Evolutionary conservation across 2,329 filamentous ascomycete genomes (phyloP), one percentile per base, ranked within the genome.

Genomic region (Tolypocladium cylindrosporum): DNA sequence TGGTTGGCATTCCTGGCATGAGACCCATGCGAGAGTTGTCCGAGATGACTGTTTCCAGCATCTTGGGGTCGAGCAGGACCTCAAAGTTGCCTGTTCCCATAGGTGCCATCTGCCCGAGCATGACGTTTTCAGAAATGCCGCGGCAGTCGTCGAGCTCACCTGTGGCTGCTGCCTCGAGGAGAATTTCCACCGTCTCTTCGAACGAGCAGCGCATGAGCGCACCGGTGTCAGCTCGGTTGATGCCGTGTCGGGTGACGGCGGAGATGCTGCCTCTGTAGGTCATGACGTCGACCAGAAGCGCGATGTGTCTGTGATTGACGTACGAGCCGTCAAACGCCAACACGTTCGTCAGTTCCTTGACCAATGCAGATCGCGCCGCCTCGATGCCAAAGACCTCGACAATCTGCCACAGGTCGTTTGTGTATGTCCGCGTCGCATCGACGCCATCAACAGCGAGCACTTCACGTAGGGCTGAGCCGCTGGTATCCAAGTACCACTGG

Each of bases 181-280:
- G 79, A 79, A 99, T 99, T 71, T 99, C 95, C 45, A 99, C 94
- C 0, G 94, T 99, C 74, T 99, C 95, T 75, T 99, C 94, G 76
- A 99, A 99, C 2, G 94, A 99, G 80, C 95, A 99, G 73, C 94
- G 89, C 94, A 99, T 99, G 67, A 99, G 81, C 11, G 94, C 95
- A 79, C 94, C 94, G 61, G 95, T 99, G 70, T 99, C 94, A 34
- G 93, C 91, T 67, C 94, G 87, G 78, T 99, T 99, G 78, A 99
- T 99, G 76, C 94, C 94, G 71, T 99, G 94, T 75, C 94, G 90
- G 58, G 94, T 99, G 62, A 99, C 93, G 16, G 94, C 93, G 73
- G 96, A 96, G 68, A 99, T 87, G 67, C 89, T 88, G 64, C 94
- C 94, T 67, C 94, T 85, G 67, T 95, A 91, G 36, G 92, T 97